Evolutionary conservation across 345 rosid species (phyloP).

Genomic region (Clarkia xantiana): DNA sequence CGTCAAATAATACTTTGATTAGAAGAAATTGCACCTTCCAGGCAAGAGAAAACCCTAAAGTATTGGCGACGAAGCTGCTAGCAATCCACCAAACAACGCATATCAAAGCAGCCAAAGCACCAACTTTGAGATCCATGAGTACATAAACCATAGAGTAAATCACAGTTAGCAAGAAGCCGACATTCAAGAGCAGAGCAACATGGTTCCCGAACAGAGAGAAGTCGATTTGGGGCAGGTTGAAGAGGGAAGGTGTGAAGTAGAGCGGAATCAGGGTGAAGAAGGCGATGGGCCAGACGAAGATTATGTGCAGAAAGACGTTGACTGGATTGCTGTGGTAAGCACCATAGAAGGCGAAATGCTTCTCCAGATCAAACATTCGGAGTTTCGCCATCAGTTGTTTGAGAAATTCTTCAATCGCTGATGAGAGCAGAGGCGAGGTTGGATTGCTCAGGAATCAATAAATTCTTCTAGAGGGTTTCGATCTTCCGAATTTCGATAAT

Average conservation of each 20-base stretch:
- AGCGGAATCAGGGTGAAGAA: slow-evolving; percentile 37
- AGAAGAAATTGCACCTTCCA: slow-evolving; percentile 27
- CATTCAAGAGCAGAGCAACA: slow-evolving; percentile 21
- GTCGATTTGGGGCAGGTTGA: slow-evolving; percentile 16
- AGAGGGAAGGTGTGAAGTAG: slow-evolving; percentile 37
- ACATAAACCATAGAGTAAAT: slow-evolving; percentile 31
- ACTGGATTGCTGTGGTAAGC: slow-evolving; percentile 34
- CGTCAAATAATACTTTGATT: too few species aligned
- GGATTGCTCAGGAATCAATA: too few species aligned
- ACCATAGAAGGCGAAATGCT: slow-evolving; percentile 37
- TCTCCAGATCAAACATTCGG: slow-evolving; percentile 43
- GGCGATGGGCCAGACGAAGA: slow-evolving; percentile 49
- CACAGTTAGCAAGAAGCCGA: slow-evolving; percentile 32
- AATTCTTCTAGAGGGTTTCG: too few species aligned
- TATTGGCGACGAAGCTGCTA: slow-evolving; percentile 22
- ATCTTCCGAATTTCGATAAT: too few species aligned
- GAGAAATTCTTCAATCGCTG: too few species aligned
- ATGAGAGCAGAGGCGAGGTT: too few species aligned
- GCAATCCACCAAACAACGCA: slow-evolving; percentile 33
- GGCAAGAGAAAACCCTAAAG: slow-evolving; percentile 38
- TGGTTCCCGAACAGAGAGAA: slow-evolving; percentile 21
- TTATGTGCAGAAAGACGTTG: slow-evolving; percentile 32
- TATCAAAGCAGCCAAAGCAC: slow-evolving; percentile 41
- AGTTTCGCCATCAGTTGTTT: too few species aligned
- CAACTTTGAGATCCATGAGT: slow-evolving; percentile 36